Percentiles rank a stretch among this genome's conserved stretches.
Evolutionary conservation across 176 grass and related monocot species (phyloP).

Genomic region (Ensete glaucum): DNA sequence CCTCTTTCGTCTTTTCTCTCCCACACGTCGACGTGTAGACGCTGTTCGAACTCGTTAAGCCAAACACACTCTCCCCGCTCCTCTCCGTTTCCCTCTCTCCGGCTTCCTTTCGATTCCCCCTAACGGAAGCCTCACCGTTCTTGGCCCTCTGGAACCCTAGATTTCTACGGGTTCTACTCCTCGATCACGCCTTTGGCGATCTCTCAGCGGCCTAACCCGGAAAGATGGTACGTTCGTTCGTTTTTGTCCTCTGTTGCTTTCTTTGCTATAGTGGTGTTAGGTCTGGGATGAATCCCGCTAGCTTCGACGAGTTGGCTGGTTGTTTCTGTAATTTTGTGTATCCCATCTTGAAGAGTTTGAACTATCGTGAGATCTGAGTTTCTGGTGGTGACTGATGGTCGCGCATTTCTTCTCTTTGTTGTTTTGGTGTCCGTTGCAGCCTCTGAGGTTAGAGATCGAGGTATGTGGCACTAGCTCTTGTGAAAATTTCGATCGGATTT

Average conservation of each 20-base stretch:
- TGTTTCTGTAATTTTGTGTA: not conserved
- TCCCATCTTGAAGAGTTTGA: too few species aligned
- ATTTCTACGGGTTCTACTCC: slow-evolving; percentile 1
- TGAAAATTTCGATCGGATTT: not conserved
- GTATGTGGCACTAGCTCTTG: slow-evolving; percentile 28
- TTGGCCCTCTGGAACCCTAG: not conserved
- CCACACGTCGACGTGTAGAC: not conserved
- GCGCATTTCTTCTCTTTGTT: slow-evolving; percentile 24
- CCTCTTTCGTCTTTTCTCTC: not conserved
- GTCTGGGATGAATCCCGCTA: not conserved
- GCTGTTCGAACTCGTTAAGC: not conserved
- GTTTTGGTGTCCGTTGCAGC: slow-evolving; percentile 37
- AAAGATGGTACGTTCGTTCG: slow-evolving; percentile 31
- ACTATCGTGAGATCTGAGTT: not conserved
- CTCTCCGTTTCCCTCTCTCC: not conserved
- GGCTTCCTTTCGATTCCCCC: not conserved
- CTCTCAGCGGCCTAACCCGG: not conserved
- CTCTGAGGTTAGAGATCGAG: slow-evolving; percentile 99
- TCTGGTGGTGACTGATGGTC: slow-evolving; percentile 1
- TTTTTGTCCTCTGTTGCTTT: not conserved
- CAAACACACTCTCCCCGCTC: not conserved
- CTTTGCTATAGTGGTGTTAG: not conserved
- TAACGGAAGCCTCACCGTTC: not conserved
- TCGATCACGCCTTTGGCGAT: not conserved
- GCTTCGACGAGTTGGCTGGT: not conserved